Evolutionary conservation across 495 filamentous ascomycete genomes (phyloP), one percentile per base, ranked within the genome.

Genomic region (Achaetomiella virescens): DNA sequence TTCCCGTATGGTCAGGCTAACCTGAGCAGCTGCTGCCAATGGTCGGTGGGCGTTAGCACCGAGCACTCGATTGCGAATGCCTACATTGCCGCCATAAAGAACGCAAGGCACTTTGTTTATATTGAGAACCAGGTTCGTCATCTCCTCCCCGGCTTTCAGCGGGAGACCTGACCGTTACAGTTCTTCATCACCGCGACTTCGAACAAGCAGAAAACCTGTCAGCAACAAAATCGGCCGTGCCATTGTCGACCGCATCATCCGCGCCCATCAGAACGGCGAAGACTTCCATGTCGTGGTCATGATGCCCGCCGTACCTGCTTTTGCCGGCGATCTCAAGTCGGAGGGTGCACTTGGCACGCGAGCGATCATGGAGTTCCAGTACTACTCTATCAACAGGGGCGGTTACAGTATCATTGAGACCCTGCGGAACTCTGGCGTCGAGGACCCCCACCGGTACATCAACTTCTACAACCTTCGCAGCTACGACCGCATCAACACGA

Each of bases 131-230:
- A 97, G 68, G 74, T 73, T 48, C 17, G 64, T 46, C 14, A 11
- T 20, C 0, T 12, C 18, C 35, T 14, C 25, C 8, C 14, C n/a
- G 11, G 3, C 31, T 33, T 2, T 18, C 18, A 17, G 21, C 10
- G 5, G 31, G 0, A 7, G 27, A 22, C 36, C 46, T 9, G n/a
- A 52, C 41, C 10, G 1, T 20, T 6, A 3, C 20, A 78, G 70
- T 97, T 97, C 78, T 97, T 97, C 76, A 97, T 97, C 73, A 96
- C 91, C 0, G 89, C 91, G 3, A 95, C 90, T 1, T 78, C 78
- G 15, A 78, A 87, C 42, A 69, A 80, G 27, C 91, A 95, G 69
- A 80, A 77, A n/a, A 50, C 91, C 91, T 0, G 85, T 97, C 12
- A 78, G 80, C 62, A 97, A 97, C 69, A 85, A 86, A 70, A 89